Percentiles rank a stretch among this genome's conserved stretches.
Evolutionary conservation across 495 filamentous ascomycete species (phyloP).

Genomic region (Aspergillus diversus): DNA sequence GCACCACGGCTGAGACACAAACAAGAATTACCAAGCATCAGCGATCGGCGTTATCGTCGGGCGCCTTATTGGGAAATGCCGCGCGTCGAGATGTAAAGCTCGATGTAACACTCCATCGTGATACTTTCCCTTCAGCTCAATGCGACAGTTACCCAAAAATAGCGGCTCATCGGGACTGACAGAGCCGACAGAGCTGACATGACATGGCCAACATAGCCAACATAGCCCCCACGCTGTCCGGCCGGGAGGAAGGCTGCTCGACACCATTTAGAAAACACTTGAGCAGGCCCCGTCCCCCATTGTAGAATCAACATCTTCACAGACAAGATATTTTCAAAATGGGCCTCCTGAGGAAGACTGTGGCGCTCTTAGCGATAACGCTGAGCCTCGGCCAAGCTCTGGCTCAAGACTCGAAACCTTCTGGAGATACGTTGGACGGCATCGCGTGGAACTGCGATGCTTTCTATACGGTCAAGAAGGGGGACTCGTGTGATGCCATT

Average conservation of each 20-base stretch:
- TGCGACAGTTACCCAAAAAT: background rate
- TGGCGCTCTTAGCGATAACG: background rate
- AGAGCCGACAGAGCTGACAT: constrained; percentile 2
- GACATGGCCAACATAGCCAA: background rate
- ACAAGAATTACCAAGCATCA: background rate
- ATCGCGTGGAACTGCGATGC: constrained; percentile 1
- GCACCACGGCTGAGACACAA: background rate
- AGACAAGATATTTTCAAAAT: background rate
- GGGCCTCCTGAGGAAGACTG: constrained; percentile 1
- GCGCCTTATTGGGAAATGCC: background rate
- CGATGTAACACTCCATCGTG: constrained; percentile 1
- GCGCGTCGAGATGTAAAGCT: background rate
- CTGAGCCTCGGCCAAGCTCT: background rate
- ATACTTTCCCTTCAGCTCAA: background rate
- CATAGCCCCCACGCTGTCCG: background rate
- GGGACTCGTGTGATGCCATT: constrained; percentile 1
- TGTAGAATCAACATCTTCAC: background rate
- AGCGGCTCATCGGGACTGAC: background rate
- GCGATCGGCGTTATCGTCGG: background rate
- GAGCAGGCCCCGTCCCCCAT: background rate
- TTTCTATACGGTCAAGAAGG: background rate
- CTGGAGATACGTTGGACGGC: constrained; percentile 1
- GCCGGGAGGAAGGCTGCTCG: background rate
- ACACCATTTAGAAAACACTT: background rate
- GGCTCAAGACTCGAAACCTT: constrained; percentile 2